Evolutionary conservation across 805 yeast species (phyloP), one percentile per base, ranked within the genome.

Genomic region (Lachancea mirantina): DNA sequence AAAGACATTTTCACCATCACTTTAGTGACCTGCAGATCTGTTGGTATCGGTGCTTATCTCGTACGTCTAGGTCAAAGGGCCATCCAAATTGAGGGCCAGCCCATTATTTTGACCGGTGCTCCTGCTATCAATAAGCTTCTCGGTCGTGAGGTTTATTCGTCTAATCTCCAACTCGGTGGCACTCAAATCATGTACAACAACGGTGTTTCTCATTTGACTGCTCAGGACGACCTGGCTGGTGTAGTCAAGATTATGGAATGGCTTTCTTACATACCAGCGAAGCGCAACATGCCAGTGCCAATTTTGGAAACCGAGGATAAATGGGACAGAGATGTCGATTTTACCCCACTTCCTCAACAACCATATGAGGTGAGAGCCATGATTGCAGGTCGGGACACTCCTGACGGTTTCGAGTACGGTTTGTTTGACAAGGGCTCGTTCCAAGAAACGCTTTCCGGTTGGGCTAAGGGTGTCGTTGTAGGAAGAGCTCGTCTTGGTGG

Each of bases 401-500:
- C 71, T 13, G 89, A 85, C 13, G 69, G 67, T 5, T 89, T 77
- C 53, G 94, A 84, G 62, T 53, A 68, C 40, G 99, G 99, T 67
- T 60, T 92, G 59, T 94, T 92, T 49, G 99, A 92, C 65, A 79
- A 76, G 58, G 80, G 68, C 41, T 88, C 97, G 5, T 92, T 92
- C 82, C 89, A 78, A 57, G 99, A 92, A 65, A 87, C 97, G 8
- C 72, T 92, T 38, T 78, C 89, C 19, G 99, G 98, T 19, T 92
- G 99, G 99, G 98, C 99, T 32, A 79, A 75, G 55, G 96, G 96
- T 68, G 97, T 94, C 42, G 95, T 89, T 50, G 94, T 89, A 45
- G 99, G 99, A 55, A 81, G 99, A 66, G 98, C 98, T 20, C 80
- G 98, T 59, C 70, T 92, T 33, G 98, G 98, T 50, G 99, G 99